Evolutionary conservation across 2,329 filamentous ascomycete species (phyloP).

Genomic region (Monosporascus sp.): DNA sequence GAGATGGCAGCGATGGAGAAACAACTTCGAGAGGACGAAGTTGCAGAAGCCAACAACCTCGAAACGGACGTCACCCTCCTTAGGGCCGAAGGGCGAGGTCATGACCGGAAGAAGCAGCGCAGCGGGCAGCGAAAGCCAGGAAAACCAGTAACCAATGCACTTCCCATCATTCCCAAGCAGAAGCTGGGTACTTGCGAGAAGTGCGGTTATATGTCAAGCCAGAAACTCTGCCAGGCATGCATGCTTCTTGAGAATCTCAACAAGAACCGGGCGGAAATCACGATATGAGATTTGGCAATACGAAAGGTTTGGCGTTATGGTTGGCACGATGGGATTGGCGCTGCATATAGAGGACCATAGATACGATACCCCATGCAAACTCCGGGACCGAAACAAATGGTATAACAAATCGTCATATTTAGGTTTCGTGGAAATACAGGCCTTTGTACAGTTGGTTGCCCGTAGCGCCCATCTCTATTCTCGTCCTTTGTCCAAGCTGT

Average conservation of each 20-base stretch:
- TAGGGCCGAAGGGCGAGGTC: conserved; percentile 27
- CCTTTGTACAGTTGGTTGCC: conserved; percentile 14
- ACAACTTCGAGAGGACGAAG: conserved; percentile 60
- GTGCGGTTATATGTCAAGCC: conserved; percentile 94
- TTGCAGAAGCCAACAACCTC: conserved; percentile 47
- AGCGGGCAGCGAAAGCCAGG: conserved; percentile 22
- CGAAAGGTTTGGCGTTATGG: background rate
- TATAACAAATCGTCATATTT: conserved; percentile 4
- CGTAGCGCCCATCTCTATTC: conserved; percentile 1
- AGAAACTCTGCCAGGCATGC: conserved; percentile 90
- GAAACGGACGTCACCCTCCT: conserved; percentile 60
- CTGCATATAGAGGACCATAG: conserved; percentile 10
- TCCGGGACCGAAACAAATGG: background rate
- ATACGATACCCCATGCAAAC: conserved; percentile 18
- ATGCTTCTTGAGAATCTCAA: conserved; percentile 85
- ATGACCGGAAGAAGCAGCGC: conserved; percentile 28
- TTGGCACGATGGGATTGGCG: conserved; percentile 1
- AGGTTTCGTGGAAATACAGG: conserved; percentile 14
- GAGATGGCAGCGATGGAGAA: conserved; percentile 83
- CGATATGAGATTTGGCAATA: conserved; percentile 34
- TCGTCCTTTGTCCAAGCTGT: conserved; percentile 3
- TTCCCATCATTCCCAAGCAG: conserved; percentile 48
- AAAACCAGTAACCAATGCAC: conserved; percentile 11
- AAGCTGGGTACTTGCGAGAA: conserved; percentile 76
- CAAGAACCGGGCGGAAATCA: conserved; percentile 61